phyloP scores from a whole-genome alignment of 2,329 filamentous ascomycete genomes.

The Fusarium nurragi region DNA sequence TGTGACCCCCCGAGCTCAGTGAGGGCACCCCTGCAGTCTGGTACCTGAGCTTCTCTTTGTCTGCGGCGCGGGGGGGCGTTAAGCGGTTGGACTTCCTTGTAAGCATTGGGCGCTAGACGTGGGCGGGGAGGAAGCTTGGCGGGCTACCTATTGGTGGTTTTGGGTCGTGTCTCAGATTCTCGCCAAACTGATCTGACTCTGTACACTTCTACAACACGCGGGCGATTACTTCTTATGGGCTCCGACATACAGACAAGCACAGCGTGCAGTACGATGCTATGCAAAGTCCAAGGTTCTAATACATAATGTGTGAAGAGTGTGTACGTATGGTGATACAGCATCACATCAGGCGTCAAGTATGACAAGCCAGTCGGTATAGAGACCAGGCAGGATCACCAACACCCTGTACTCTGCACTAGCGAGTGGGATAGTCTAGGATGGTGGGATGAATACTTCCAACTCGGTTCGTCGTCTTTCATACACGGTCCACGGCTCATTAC shows the following conservation, averaged over 20 bases:
- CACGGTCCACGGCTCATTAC: not conserved
- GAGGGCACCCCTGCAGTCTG: constrained; percentile 14
- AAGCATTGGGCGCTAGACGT: constrained; percentile 14
- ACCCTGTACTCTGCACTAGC: constrained; percentile 1
- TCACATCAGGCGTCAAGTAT: not conserved
- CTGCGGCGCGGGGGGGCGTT: constrained; percentile 18
- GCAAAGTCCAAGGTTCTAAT: not conserved
- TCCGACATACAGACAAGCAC: not conserved
- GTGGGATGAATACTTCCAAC: constrained; percentile 12
- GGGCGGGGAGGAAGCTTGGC: constrained; percentile 21
- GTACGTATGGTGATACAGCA: not conserved
- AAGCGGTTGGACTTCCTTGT: constrained; percentile 25
- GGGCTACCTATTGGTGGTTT: constrained; percentile 23
- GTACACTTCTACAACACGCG: constrained; percentile 13
- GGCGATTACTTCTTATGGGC: constrained; percentile 11
- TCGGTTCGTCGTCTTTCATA: not conserved
- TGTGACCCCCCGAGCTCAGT: constrained; percentile 29
- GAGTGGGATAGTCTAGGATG: constrained; percentile 11
- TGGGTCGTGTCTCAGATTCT: constrained; percentile 34
- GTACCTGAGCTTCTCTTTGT: constrained; percentile 20
- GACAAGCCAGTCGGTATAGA: not conserved
- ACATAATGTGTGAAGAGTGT: not conserved
- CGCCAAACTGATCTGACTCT: constrained; percentile 7
- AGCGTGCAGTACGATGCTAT: too few relatives aligned
- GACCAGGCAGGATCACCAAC: not conserved